Evolutionary conservation across 352 stramenopile genomes (phyloP).

Genomic region (Phytophthora fragariae): DNA sequence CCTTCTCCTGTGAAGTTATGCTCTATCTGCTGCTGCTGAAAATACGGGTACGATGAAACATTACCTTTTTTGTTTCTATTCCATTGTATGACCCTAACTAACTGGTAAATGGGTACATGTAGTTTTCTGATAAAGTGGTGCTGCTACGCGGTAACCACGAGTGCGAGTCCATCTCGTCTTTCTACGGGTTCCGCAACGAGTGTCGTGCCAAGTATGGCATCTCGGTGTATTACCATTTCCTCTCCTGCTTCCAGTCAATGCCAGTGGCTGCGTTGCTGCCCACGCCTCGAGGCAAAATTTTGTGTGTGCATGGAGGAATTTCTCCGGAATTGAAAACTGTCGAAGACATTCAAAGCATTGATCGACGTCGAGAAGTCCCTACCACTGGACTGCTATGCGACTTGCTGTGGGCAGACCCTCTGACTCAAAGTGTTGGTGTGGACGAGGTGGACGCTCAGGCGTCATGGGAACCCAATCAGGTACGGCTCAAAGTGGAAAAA

Average conservation of each 20-base stretch:
- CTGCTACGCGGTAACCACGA: constrained; percentile 85
- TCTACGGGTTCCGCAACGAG: constrained; percentile 87
- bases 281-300: constrained; percentile 54
- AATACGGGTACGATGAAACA: constrained; percentile 36
- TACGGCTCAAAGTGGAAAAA: constrained; percentile 4
- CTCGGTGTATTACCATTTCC: constrained; percentile 83
- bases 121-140: constrained; percentile 70
- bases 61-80: background rate
- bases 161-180: constrained; percentile 87
- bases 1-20: constrained; percentile 86
- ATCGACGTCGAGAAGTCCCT: constrained; percentile 71
- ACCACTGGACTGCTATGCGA: constrained; percentile 73
- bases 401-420: constrained; percentile 77
- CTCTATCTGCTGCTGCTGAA: constrained; percentile 83
- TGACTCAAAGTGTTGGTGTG: constrained; percentile 13
- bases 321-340: constrained; percentile 65
- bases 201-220: constrained; percentile 85
- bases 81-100: background rate
- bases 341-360: constrained; percentile 62
- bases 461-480: constrained; percentile 37
- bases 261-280: constrained; percentile 65
- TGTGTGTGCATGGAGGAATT: constrained; percentile 79
- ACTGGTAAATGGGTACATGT: background rate
- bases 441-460: constrained; percentile 21
- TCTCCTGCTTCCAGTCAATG: constrained; percentile 81